Percentiles rank a stretch among this genome's conserved stretches.
Conservation (phyloP, 192 early-diverging fungal species). For the Tieghemiomyces parasiticus region DNA sequence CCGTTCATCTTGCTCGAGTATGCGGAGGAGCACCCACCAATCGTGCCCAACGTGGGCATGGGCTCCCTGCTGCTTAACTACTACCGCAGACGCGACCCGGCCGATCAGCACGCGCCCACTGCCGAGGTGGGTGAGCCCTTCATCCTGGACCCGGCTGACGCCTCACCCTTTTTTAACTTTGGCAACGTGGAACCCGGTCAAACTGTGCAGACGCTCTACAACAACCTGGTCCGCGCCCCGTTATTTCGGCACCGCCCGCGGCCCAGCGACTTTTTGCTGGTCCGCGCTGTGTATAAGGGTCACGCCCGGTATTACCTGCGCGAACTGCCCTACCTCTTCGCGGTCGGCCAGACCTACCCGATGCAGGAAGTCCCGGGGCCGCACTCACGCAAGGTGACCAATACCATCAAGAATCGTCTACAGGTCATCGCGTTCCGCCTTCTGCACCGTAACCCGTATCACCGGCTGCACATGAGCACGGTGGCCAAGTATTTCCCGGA, state of each 20-base stretch:
- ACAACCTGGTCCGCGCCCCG: conserved; percentile 90
- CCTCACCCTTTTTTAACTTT: conserved; percentile 88
- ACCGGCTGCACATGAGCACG: conserved; percentile 58
- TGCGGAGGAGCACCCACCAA: conserved; percentile 89
- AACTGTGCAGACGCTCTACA: conserved; percentile 74
- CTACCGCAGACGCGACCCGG: conserved; percentile 76
- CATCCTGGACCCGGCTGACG: conserved; percentile 75
- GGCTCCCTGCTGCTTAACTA: conserved; percentile 87
- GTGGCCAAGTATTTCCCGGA: conserved; percentile 72
- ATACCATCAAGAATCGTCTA: conserved; percentile 68
- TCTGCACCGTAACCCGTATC: conserved; percentile 66
- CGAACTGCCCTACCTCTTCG: conserved; percentile 65
- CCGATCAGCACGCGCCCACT: conserved; percentile 62
- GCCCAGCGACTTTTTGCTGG: conserved; percentile 70
- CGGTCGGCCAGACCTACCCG: conserved; percentile 88
- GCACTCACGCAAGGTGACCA: conserved; percentile 82
- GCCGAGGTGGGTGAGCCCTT: conserved; percentile 74
- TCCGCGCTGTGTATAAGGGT: conserved; percentile 63
- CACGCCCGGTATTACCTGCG: conserved; percentile 76
- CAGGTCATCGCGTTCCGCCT: conserved; percentile 79
- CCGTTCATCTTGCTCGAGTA: conserved; percentile 82
- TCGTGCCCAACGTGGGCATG: conserved; percentile 90
- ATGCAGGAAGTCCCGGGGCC: conserved; percentile 89
- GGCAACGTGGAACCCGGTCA: conserved; percentile 89
- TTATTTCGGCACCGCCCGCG: conserved; percentile 60